phyloP scores from a whole-genome alignment of 768 basidiomycete species.

The Hygrophorus russula region DNA sequence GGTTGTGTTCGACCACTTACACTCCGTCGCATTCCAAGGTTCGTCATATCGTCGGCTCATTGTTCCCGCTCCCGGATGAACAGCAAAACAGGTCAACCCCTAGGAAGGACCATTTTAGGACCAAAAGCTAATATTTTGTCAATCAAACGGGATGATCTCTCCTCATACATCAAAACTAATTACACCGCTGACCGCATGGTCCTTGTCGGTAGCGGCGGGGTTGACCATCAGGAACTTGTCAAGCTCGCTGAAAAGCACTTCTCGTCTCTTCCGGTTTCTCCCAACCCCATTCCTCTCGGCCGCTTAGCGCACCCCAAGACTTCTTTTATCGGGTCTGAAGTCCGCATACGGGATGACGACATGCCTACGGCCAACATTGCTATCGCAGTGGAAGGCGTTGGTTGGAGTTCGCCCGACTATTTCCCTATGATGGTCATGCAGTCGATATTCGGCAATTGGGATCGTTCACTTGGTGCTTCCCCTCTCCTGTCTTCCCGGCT shows the following conservation, averaged over 20 bases:
- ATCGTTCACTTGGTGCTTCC: slow-evolving; percentile 86
- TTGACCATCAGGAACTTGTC: slow-evolving; percentile 86
- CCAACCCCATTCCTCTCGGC: slow-evolving; percentile 83
- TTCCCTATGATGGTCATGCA: slow-evolving; percentile 99
- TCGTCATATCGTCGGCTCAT: slow-evolving; percentile 17
- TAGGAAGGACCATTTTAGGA: slow-evolving; percentile 95
- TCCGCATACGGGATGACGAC: slow-evolving; percentile 89
- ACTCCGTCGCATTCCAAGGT: slow-evolving; percentile 96
- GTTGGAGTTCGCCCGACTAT: slow-evolving; percentile 97
- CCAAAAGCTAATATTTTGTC: slow-evolving; percentile 94
- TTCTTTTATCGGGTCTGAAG: slow-evolving; percentile 86
- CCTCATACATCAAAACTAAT: slow-evolving; percentile 90
- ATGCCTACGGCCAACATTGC: slow-evolving; percentile 86
- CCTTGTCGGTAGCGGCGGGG: slow-evolving; percentile 92
- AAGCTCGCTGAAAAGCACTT: slow-evolving; percentile 94
- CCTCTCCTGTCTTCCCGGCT: slow-evolving; percentile 85
- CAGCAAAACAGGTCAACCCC: slow-evolving; percentile 62
- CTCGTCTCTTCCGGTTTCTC: slow-evolving; percentile 74
- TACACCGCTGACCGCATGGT: slow-evolving; percentile 99
- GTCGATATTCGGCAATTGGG: slow-evolving; percentile 98
- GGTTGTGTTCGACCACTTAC: slow-evolving; percentile 97
- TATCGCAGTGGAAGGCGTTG: slow-evolving; percentile 94
- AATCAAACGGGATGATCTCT: slow-evolving; percentile 83
- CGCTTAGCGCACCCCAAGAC: slow-evolving; percentile 67
- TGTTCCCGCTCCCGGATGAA: slow-evolving; percentile 6